These are phyloP conservation scores for Fraxinus pennsylvanica DNA, from an alignment of 257 asterid species.

Conservation along the genomic window DNA sequence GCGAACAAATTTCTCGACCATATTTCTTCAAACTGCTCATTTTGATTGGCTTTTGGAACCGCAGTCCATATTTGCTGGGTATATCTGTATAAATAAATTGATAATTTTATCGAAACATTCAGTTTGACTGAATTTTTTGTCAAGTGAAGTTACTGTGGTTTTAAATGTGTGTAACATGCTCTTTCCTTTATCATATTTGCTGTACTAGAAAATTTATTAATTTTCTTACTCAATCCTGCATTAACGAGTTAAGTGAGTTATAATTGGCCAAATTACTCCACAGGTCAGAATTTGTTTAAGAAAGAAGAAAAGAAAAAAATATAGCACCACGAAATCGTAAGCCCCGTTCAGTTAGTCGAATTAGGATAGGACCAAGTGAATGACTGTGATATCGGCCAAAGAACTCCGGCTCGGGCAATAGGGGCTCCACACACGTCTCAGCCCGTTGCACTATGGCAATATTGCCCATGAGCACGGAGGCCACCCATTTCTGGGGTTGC, in stretches of 20 bases:
- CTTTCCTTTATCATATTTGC: not conserved
- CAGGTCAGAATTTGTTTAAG: not conserved
- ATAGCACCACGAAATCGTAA: not conserved
- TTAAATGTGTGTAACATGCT: not conserved
- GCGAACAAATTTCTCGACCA: constrained; percentile 20
- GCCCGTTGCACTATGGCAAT: not conserved
- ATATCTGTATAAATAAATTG: constrained; percentile 22
- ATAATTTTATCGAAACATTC: constrained; percentile 17
- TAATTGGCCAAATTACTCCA: too few species aligned
- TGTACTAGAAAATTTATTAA: too few species aligned
- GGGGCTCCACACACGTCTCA: not conserved
- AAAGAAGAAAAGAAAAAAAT: too few species aligned
- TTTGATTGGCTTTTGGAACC: constrained; percentile 4
- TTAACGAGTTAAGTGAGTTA: too few species aligned
- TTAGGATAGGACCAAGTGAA: not conserved
- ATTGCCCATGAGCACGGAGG: too few species aligned
- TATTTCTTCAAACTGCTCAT: constrained; percentile 19
- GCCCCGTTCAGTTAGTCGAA: not conserved
- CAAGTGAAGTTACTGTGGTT: constrained; percentile 22
- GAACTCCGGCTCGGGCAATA: not conserved
- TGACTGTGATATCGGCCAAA: not conserved
- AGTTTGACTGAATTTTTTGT: constrained; percentile 27
- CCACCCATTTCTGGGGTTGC: not conserved
- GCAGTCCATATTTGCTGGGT: constrained; percentile 19
- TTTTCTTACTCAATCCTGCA: too few species aligned